Evolutionary conservation across 2,329 filamentous ascomycete species (phyloP).

Genomic region (Thermothelomyces thermophilus): DNA sequence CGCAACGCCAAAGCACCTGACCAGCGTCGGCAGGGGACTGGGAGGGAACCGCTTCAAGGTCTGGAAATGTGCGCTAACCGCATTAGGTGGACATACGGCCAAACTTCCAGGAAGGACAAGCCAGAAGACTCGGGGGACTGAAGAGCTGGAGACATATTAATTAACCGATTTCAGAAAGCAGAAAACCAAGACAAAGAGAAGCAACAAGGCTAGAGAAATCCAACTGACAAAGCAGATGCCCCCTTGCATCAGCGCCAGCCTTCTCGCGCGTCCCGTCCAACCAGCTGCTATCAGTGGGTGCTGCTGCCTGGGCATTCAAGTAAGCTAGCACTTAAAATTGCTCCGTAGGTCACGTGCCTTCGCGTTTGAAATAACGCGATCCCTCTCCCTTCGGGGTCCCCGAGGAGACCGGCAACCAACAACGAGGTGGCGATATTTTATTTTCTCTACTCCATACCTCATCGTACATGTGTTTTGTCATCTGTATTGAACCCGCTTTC

Average conservation of each 20-base stretch:
- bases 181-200: constrained; percentile 1
- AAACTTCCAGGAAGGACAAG: too few species aligned
- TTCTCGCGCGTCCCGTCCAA: neutral
- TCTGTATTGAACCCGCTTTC: too few species aligned
- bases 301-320: constrained; percentile 13
- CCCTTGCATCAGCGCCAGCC: neutral
- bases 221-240: too few species aligned
- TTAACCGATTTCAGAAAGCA: too few species aligned
- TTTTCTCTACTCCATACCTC: too few species aligned
- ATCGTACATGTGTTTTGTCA: too few species aligned
- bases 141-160: too few species aligned
- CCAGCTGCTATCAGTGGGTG: neutral
- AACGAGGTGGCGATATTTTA: constrained; percentile 14
- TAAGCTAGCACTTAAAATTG: constrained; percentile 13
- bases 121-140: too few species aligned
- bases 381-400: constrained; percentile 4
- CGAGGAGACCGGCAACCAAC: neutral
- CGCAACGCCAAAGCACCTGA: constrained; percentile 25
- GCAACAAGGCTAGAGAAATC: too few species aligned
- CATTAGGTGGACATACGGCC: neutral
- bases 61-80: neutral
- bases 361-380: constrained; percentile 22
- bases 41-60: neutral
- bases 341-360: constrained; percentile 21
- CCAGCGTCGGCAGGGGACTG: neutral